A percentile compares a stretch with the other conserved stretches of the same genome.
Evolutionary conservation across 306 rosid species (phyloP).

Genomic region (Cucurbita ficifolia): DNA sequence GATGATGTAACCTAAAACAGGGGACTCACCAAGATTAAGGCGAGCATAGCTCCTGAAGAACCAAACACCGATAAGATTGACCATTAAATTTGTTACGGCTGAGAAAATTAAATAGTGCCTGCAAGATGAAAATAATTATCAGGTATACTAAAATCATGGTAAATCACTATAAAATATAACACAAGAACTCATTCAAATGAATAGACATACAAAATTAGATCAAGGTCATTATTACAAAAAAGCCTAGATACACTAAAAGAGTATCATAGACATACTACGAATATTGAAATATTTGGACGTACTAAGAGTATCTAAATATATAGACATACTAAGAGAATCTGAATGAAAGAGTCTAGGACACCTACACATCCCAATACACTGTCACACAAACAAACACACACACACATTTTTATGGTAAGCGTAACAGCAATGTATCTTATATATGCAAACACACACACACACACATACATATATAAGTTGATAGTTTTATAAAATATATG

Average conservation of each 20-base stretch:
- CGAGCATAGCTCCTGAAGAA: constrained; percentile 98
- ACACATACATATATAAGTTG: too few relatives aligned
- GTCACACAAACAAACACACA: too few relatives aligned
- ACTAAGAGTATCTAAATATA: too few relatives aligned
- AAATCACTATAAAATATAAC: constrained; percentile 7
- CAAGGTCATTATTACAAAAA: too few relatives aligned
- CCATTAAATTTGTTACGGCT: constrained; percentile 82
- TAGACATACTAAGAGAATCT: neutral
- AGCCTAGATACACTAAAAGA: too few relatives aligned
- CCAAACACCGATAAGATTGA: constrained; percentile 97
- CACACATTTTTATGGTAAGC: neutral
- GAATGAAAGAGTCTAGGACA: neutral
- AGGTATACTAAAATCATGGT: constrained; percentile 6
- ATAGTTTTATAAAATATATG: neutral
- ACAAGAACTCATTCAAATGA: neutral
- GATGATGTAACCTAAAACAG: neutral
- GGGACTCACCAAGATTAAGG: constrained; percentile 62
- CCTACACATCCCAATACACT: neutral
- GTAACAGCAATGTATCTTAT: neutral
- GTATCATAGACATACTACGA: too few relatives aligned
- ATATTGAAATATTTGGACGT: too few relatives aligned
- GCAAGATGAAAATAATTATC: constrained; percentile 20
- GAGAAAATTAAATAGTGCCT: constrained; percentile 97
- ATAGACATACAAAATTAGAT: too few relatives aligned
- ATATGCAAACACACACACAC: too few relatives aligned